A percentile compares a stretch with the other conserved stretches of the same genome.
Evolutionary conservation across 768 basidiomycete genomes (phyloP).

Genomic region (Leccinum arenicola): DNA sequence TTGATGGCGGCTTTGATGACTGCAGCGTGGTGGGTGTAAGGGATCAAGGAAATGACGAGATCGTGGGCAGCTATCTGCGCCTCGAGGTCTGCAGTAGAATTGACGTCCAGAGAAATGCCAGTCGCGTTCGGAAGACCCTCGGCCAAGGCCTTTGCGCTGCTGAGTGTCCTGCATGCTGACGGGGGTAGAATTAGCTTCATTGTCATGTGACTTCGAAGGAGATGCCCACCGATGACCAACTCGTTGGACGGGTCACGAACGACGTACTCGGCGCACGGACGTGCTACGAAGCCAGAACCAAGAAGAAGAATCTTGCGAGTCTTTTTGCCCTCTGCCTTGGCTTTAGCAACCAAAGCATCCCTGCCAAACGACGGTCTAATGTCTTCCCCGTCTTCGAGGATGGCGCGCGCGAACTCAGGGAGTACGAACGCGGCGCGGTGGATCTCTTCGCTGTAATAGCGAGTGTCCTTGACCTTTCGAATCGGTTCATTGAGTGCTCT

Average conservation of each 20-base stretch:
- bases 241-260: constrained; percentile 75
- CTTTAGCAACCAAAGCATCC: constrained; percentile 44
- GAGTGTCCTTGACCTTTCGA: constrained; percentile 64
- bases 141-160: constrained; percentile 67
- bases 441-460: constrained; percentile 82
- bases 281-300: constrained; percentile 93
- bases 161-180: constrained; percentile 84
- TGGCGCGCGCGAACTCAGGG: constrained; percentile 84
- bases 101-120: constrained; percentile 81
- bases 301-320: constrained; percentile 71
- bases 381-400: constrained; percentile 71
- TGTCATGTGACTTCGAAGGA: neutral
- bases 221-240: constrained; percentile 73
- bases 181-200: constrained; percentile 2
- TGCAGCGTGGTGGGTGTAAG: constrained; percentile 84
- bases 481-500: constrained; percentile 73
- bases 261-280: constrained; percentile 95
- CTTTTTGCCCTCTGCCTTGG: constrained; percentile 51
- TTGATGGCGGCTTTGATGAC: constrained; percentile 88
- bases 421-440: constrained; percentile 85
- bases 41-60: constrained; percentile 94
- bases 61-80: constrained; percentile 81
- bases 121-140: constrained; percentile 66
- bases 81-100: constrained; percentile 67
- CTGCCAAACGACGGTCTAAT: constrained; percentile 76